Percentiles rank a stretch among this genome's conserved stretches.
Evolutionary conservation across 495 filamentous ascomycete genomes (phyloP).

Genomic region (Daldinia decipiens): DNA sequence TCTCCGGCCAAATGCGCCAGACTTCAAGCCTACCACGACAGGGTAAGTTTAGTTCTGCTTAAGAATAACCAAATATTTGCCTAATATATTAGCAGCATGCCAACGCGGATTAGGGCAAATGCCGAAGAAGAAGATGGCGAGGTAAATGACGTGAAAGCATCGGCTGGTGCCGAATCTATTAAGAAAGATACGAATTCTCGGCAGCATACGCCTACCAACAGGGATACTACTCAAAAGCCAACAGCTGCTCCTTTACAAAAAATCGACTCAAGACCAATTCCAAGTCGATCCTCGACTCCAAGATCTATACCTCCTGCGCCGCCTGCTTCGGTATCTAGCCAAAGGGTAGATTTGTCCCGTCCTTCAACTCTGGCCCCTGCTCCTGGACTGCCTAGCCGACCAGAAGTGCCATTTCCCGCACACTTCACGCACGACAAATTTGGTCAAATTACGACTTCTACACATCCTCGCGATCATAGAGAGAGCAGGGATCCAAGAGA

Average conservation of each 20-base stretch:
- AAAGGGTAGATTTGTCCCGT: constrained; percentile 49
- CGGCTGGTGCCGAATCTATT: constrained; percentile 20
- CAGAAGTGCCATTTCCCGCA: constrained; percentile 55
- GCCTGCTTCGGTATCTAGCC: constrained; percentile 16
- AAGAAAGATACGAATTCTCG: constrained; percentile 25
- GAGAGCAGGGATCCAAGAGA: constrained; percentile 53
- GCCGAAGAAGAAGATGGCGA: constrained; percentile 82
- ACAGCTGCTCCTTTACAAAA: constrained; percentile 28
- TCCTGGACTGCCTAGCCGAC: constrained; percentile 57
- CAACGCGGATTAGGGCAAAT: constrained; percentile 49
- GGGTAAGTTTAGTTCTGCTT: constrained; percentile 43
- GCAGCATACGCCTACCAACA: constrained; percentile 21
- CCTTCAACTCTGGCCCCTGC: constrained; percentile 52
- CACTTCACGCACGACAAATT: constrained; percentile 53
- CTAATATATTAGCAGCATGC: constrained; percentile 49
- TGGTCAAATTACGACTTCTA: constrained; percentile 48
- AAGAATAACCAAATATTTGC: constrained; percentile 14
- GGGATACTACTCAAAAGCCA: constrained; percentile 28
- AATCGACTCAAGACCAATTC: constrained; percentile 35
- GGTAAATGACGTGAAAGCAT: constrained; percentile 71
- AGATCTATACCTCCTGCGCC: constrained; percentile 34
- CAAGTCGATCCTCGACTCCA: constrained; percentile 46
- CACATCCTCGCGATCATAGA: constrained; percentile 51
- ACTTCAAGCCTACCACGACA: constrained; percentile 56
- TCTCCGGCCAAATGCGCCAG: constrained; percentile 56